These are phyloP conservation scores for Harringtonia aguacate DNA, from an alignment of 2,329 filamentous ascomycete genomes.

Conservation along the genomic window DNA sequence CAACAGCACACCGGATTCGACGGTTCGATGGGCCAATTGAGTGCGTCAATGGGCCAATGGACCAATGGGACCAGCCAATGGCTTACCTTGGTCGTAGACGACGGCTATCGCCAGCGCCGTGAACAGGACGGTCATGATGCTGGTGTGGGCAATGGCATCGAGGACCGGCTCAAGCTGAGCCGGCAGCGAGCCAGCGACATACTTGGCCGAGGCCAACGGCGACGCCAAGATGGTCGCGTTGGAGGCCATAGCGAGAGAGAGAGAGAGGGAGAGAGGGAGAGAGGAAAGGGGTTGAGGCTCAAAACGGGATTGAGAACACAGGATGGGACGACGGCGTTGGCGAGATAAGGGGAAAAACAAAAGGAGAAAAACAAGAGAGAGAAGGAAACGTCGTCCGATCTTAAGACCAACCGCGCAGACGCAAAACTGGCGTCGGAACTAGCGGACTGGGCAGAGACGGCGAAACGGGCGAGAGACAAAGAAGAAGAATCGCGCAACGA, in stretches of 20 bases:
- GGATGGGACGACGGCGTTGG: no score
- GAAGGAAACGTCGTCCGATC: not conserved
- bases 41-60: no score
- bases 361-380: not conserved
- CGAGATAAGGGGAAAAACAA: no score
- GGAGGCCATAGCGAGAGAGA: slow-evolving; percentile 7
- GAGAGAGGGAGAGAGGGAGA: not conserved
- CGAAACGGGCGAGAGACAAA: not conserved
- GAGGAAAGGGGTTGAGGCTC: no score
- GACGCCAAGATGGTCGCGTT: slow-evolving; percentile 58
- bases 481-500: not conserved
- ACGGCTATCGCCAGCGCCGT: slow-evolving; percentile 62
- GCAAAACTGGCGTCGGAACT: not conserved
- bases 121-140: slow-evolving; percentile 51
- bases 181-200: slow-evolving; percentile 36
- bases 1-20: no score
- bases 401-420: not conserved
- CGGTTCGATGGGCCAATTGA: no score
- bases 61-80: not conserved
- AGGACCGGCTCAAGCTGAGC: slow-evolving; percentile 45
- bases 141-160: slow-evolving; percentile 45
- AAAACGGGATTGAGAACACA: no score
- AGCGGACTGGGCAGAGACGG: not conserved
- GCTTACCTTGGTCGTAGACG: slow-evolving; percentile 78
- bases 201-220: slow-evolving; percentile 50